phyloP scores from a whole-genome alignment of 306 rosid species.

The Potentilla sterilis region DNA sequence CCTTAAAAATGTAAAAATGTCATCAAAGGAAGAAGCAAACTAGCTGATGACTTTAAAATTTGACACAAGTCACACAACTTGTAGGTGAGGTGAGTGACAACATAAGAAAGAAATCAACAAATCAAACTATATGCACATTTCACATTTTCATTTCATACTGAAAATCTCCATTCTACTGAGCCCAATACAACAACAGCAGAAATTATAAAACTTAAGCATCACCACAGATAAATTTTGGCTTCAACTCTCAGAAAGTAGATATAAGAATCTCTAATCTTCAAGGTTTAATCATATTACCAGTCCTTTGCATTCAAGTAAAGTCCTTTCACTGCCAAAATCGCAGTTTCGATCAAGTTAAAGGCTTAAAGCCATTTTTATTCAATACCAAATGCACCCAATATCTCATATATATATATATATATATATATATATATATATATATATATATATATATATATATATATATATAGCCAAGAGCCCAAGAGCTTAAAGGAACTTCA shows the following conservation, averaged over 20 bases:
- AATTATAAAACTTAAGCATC: background rate
- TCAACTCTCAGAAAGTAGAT: background rate
- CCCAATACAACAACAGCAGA: background rate
- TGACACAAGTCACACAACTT: too few species aligned
- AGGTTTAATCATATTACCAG: background rate
- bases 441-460: too few species aligned
- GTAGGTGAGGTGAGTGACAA: too few species aligned
- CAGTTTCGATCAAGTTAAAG: background rate
- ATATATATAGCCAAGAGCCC: too few species aligned
- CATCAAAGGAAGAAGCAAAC: too few species aligned
- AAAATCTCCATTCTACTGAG: background rate
- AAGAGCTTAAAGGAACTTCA: too few species aligned
- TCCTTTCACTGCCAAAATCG: background rate
- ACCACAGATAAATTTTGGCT: background rate
- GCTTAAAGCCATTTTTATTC: background rate
- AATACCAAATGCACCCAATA: background rate
- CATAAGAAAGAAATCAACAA: conserved; percentile 2
- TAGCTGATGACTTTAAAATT: too few species aligned
- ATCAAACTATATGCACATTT: background rate
- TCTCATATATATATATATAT: background rate
- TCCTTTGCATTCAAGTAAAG: background rate
- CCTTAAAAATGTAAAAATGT: too few species aligned
- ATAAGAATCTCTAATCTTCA: background rate
- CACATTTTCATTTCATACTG: too few species aligned
- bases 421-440: too few species aligned